Percentiles rank a stretch among this genome's conserved stretches.
Conservation (phyloP, 176 grass and related monocot genomes). For the Carex myosuroides region DNA sequence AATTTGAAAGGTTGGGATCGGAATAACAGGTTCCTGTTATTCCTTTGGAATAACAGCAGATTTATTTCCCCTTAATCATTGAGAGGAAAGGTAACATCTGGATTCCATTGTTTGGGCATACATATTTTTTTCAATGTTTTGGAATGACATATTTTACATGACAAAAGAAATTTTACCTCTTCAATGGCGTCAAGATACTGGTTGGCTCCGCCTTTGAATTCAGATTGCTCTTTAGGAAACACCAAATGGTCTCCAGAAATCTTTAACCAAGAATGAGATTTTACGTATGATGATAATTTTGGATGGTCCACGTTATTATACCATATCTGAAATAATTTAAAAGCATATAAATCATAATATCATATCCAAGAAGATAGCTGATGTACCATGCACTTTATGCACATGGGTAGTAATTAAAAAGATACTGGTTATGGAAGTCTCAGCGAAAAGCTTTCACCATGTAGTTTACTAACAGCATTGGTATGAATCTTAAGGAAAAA, state of each 20-base stretch:
- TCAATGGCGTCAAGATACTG: slow-evolving; percentile 76
- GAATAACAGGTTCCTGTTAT: no score
- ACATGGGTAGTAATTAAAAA: neutral
- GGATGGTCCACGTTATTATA: slow-evolving; percentile 71
- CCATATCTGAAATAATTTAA: slow-evolving; percentile 47
- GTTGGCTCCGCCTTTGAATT: slow-evolving; percentile 64
- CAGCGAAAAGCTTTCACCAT: neutral
- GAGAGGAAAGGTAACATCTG: neutral
- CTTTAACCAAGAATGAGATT: slow-evolving; percentile 72
- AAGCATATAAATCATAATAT: neutral
- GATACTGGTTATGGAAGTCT: neutral
- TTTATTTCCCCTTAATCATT: neutral
- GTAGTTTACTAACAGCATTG: neutral
- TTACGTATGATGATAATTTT: slow-evolving; percentile 53
- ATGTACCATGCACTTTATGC: neutral
- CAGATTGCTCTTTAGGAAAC: slow-evolving; percentile 54
- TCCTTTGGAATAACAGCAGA: no score
- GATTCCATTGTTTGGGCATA: slow-evolving; percentile 1
- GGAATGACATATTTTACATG: neutral
- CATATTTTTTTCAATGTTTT: neutral
- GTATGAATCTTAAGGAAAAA: neutral
- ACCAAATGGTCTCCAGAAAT: slow-evolving; percentile 44
- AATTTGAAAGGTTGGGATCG: no score
- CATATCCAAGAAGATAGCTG: neutral
- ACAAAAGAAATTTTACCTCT: slow-evolving; percentile 48